phyloP scores from a whole-genome alignment of 257 asterid genomes.

The Solanum tacnaense region DNA sequence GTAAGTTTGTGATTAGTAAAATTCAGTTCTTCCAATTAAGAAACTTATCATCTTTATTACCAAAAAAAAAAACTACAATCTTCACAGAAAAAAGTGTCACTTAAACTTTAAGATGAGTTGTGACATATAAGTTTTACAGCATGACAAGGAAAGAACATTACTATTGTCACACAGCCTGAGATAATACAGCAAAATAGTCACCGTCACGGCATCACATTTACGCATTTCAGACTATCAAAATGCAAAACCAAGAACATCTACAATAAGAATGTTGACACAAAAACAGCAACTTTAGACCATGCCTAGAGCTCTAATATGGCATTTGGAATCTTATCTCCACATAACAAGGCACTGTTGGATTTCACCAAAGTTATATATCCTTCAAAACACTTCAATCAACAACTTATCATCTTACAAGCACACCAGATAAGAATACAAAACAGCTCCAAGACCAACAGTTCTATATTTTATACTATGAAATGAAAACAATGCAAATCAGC shows the following conservation, averaged over 20 bases:
- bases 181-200: not conserved
- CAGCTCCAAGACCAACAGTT: not conserved
- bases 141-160: not conserved
- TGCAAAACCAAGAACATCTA: not conserved
- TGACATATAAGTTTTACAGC: not conserved
- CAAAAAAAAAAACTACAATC: not conserved
- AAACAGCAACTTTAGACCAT: not conserved
- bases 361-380: not conserved
- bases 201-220: not conserved
- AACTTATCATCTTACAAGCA: not conserved
- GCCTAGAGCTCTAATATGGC: not conserved
- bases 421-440: not conserved
- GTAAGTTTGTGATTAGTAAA: not conserved
- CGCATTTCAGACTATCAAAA: not conserved
- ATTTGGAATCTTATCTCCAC: not conserved
- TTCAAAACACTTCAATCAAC: not conserved
- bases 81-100: not conserved
- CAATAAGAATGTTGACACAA: not conserved
- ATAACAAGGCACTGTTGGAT: not conserved
- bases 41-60: not conserved
- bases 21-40: not conserved
- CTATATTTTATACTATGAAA: not conserved
- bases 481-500: not conserved
- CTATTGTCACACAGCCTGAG: not conserved
- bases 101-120: not conserved